Evolutionary conservation across 2,329 filamentous ascomycete species (phyloP).

Genomic region (Claviceps monticola): DNA sequence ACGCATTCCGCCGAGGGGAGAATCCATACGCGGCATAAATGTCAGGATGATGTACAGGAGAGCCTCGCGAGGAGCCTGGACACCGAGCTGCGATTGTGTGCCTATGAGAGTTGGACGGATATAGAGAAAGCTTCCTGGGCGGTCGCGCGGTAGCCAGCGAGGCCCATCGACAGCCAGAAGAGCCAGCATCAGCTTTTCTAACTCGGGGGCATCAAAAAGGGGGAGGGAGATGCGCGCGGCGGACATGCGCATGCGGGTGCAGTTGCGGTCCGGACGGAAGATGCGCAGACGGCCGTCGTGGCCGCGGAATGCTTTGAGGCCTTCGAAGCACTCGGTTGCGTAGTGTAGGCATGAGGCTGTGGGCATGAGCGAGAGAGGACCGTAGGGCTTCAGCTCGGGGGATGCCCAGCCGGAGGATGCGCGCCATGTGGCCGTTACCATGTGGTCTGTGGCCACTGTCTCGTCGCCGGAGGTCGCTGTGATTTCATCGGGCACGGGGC

Average conservation of each 20-base stretch:
- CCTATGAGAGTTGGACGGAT: constrained; percentile 79
- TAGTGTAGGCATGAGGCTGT: constrained; percentile 76
- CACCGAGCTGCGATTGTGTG: constrained; percentile 65
- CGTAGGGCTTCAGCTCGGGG: constrained; percentile 64
- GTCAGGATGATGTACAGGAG: constrained; percentile 70
- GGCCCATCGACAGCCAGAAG: constrained; percentile 60
- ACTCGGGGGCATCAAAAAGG: constrained; percentile 53
- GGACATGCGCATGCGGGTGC: constrained; percentile 47
- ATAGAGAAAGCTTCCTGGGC: constrained; percentile 63
- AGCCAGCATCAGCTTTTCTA: constrained; percentile 59
- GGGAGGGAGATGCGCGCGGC: constrained; percentile 59
- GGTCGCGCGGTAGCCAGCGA: constrained; percentile 63
- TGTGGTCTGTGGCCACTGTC: constrained; percentile 69
- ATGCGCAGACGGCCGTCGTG: constrained; percentile 59
- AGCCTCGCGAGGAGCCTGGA: constrained; percentile 68
- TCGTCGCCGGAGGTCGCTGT: constrained; percentile 31
- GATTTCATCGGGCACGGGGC: constrained; percentile 37
- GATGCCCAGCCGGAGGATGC: constrained; percentile 52
- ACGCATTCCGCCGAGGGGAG: constrained; percentile 45
- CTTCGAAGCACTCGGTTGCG: constrained; percentile 84
- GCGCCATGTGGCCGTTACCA: constrained; percentile 64
- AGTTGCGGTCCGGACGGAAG: constrained; percentile 66
- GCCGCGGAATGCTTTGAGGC: constrained; percentile 68
- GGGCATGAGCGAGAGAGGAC: constrained; percentile 63
- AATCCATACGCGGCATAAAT: constrained; percentile 45